Conservation (phyloP, 768 basidiomycete species). For the Macrocybe gigantea region DNA sequence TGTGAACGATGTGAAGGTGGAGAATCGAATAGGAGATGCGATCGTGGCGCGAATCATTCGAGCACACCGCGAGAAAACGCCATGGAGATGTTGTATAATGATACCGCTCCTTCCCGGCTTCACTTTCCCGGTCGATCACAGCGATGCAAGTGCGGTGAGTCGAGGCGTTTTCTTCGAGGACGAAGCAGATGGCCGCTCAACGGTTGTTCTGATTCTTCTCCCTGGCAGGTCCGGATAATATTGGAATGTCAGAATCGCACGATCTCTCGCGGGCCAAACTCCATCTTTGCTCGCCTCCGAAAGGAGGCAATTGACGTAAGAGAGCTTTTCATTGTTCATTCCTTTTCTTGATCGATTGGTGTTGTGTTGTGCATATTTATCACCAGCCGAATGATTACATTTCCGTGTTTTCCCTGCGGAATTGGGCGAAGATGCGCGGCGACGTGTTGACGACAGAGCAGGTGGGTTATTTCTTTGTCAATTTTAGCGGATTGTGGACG, state of each 20-base stretch:
- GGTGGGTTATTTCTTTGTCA: constrained; percentile 29
- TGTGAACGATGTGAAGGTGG: constrained; percentile 79
- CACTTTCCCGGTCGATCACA: constrained; percentile 86
- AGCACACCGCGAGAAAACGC: constrained; percentile 73
- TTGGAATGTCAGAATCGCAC: constrained; percentile 92
- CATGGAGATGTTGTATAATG: constrained; percentile 91
- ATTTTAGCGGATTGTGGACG: not conserved
- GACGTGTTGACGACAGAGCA: constrained; percentile 86
- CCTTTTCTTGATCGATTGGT: not conserved
- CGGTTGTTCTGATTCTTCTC: not conserved
- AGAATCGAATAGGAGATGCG: constrained; percentile 94
- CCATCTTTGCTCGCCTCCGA: constrained; percentile 81
- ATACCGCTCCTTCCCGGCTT: constrained; percentile 94
- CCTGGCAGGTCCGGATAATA: constrained; percentile 81
- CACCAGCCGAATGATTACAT: constrained; percentile 88
- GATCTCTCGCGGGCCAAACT: constrained; percentile 82
- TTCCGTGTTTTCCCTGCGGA: constrained; percentile 82
- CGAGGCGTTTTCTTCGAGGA: not conserved
- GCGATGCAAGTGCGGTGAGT: constrained; percentile 86
- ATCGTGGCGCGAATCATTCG: constrained; percentile 86
- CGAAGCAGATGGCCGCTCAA: not conserved
- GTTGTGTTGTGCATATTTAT: not conserved
- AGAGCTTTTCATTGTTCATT: constrained; percentile 3
- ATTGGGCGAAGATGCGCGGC: constrained; percentile 88
- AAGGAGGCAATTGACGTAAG: constrained; percentile 87